Evolutionary conservation across 2,329 filamentous ascomycete species (phyloP), one percentile per base, ranked within the genome.

Genomic region (Gnomoniopsis smithogilvyi): DNA sequence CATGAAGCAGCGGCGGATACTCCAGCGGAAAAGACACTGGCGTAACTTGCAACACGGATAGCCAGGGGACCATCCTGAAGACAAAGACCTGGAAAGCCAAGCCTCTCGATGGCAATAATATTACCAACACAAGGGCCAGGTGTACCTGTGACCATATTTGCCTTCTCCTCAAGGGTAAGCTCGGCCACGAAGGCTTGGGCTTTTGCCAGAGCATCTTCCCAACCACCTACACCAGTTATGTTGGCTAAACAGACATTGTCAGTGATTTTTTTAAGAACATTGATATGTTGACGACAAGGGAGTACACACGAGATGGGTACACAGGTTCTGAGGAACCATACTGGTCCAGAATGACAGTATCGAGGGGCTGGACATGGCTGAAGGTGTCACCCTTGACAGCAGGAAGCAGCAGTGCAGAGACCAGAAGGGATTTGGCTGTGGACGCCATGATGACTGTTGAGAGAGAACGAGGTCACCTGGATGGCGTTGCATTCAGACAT

Each of bases 21-120:
- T 56, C 87, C 88, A n/a, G 87, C 84, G 2, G 87, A 81, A 72
- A 91, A 91, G 6, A 85, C 88, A n/a, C 54, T 88, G 62, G 81
- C 82, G 68, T 86, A 89, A 71, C 90, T 88, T 62, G 82, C 74
- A 62, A 82, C 78, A 64, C 88, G 82, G 61, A 91, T 73, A 64
- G 88, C 87, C 19, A 90, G 76, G 22, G 88, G 88, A 30, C 84
- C 85, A 69, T 91, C 88, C 64, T 90, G 85, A 69, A 90, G 72
- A 69, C 89, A 91, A 22, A 91, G 73, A 2, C 83, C 77, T 60
- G 76, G 78, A 70, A 84, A 84, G 34, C 78, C 79, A 3, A 87
- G 73, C 52, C 82, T 74, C 2, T 80, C 79, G 49, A 86, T 79
- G 46, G 82, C 72, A 24, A 81, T 80, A 17, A 70, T 72, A 49